Base-by-base conservation (phyloP, 1,284 basidiomycete genomes). In the Rhodotorula sp. region DNA sequence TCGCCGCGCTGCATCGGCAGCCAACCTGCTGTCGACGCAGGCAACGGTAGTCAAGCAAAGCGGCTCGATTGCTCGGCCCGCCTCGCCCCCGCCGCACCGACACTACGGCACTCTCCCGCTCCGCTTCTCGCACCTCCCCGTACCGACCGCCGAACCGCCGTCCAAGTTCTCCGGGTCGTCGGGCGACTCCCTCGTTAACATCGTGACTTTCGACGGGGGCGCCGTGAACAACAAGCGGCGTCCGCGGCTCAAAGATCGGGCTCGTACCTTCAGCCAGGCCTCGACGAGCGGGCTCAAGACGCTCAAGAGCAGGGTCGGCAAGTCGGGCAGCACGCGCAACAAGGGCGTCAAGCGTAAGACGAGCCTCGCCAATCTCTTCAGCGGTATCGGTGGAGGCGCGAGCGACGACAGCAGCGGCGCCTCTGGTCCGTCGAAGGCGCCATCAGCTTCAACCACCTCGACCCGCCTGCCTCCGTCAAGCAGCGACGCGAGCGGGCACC, bases 151-250 rank as follows among this genome's bases (percentile, higher is more conserved):
- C 61, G 71, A 70, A 14, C 71, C 56, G 12, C 59, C 54, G 21
- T 65, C 61, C 48, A 75, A 75, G 45, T 75, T 75, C 52, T 73
- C 71, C 10, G 68, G 56, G 16, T 75, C 74, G 9, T 69, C 71
- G 10, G 56, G 59, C 12, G 71, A 71, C 42, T 73, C 71, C n/a
- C 41, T 64, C 49, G 46, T 66, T 17, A 50, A 67, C 9, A n/a
- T 71, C 58, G 64, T 52, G 23, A 41, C 53, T 4, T 55, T 65
- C 52, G 60, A 19, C 21, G 16, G 41, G 16, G 49, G 44, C 3
- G 45, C 19, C 19, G 16, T 19, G 7, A 23, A 16, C 59, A 41
- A 57, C 19, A 44, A 66, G 23, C 34, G 57, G 7, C 25, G 56
- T 1, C 10, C 25, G 3, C 23, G 60, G 16, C 21, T 69, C 27